Evolutionary conservation across 768 basidiomycete genomes (phyloP).

Genomic region (Rhodotorula diobovata): DNA sequence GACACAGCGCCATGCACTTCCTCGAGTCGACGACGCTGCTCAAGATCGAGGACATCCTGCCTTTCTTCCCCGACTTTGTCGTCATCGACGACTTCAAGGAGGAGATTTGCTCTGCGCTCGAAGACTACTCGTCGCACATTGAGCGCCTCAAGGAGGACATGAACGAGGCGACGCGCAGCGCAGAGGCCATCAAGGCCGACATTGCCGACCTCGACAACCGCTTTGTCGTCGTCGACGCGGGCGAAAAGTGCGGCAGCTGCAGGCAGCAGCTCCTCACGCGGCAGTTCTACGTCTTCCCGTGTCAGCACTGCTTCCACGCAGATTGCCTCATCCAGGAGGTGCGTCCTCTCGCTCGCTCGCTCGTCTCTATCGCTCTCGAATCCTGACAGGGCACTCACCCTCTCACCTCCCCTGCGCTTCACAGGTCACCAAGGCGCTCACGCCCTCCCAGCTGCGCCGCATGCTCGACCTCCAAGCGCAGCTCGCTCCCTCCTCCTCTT

Average conservation of each 20-base stretch:
- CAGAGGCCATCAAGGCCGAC: constrained; percentile 89
- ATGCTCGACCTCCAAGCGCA: constrained; percentile 81
- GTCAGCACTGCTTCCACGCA: constrained; percentile 94
- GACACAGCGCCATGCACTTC: constrained; percentile 93
- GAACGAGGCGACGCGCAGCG: constrained; percentile 88
- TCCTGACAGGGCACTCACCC: no score
- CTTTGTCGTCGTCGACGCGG: constrained; percentile 83
- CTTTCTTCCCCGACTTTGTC: constrained; percentile 99
- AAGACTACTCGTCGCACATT: constrained; percentile 88
- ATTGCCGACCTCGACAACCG: constrained; percentile 77
- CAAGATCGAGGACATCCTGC: constrained; percentile 97
- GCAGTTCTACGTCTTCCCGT: constrained; percentile 98
- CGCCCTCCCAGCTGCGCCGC: constrained; percentile 71
- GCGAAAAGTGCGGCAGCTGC: constrained; percentile 81
- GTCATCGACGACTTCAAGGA: constrained; percentile 99
- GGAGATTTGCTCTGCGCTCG: constrained; percentile 91
- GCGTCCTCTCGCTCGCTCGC: constrained; percentile 46
- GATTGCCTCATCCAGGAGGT: constrained; percentile 94
- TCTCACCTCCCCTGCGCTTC: background rate
- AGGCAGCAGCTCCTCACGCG: constrained; percentile 68
- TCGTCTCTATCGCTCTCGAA: background rate
- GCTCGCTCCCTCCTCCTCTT: constrained; percentile 55
- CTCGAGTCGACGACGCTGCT: constrained; percentile 88
- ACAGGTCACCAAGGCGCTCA: constrained; percentile 87
- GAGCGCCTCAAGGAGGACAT: constrained; percentile 85